A percentile compares a stretch with the other conserved stretches of the same genome.
Evolutionary conservation across 495 filamentous ascomycete genomes (phyloP).

Genomic region (Penicillium ochrochloron): DNA sequence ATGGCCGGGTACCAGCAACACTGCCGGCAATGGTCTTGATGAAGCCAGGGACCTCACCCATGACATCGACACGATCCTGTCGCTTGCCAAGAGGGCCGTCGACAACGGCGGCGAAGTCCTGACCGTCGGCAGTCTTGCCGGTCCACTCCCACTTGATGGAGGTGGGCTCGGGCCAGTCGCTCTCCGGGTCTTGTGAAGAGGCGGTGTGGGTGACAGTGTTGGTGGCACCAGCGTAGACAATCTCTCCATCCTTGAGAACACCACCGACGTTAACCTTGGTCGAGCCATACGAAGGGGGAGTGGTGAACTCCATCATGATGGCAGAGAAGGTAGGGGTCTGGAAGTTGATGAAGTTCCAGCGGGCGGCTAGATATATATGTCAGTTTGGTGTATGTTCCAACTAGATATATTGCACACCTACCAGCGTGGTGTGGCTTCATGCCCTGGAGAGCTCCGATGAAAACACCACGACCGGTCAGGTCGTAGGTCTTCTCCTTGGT

Average conservation of each 20-base stretch:
- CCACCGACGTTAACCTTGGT: constrained; percentile 86
- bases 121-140: constrained; percentile 76
- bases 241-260: constrained; percentile 77
- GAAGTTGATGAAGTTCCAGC: constrained; percentile 94
- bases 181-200: constrained; percentile 69
- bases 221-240: constrained; percentile 70
- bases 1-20: constrained; percentile 89
- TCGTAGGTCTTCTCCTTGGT: constrained; percentile 84
- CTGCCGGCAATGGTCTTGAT: constrained; percentile 89
- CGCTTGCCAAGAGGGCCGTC: constrained; percentile 70
- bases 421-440: constrained; percentile 99
- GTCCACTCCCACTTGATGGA: constrained; percentile 77
- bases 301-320: constrained; percentile 94
- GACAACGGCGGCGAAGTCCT: constrained; percentile 67
- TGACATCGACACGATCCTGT: constrained; percentile 88
- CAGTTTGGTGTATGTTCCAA: not conserved
- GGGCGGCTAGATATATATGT: constrained; percentile 60
- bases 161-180: constrained; percentile 87
- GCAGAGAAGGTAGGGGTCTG: constrained; percentile 85
- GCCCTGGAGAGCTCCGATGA: constrained; percentile 84
- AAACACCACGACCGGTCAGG: constrained; percentile 76
- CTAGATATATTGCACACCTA: constrained; percentile 32
- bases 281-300: constrained; percentile 90
- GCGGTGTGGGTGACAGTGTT: constrained; percentile 69
- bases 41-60: constrained; percentile 94